Percentiles rank a stretch among this genome's conserved stretches.
These are phyloP conservation scores for Xenosphaeropsis pyriputrescens DNA, from an alignment of 2,329 filamentous ascomycete genomes.

Conservation along the genomic window DNA sequence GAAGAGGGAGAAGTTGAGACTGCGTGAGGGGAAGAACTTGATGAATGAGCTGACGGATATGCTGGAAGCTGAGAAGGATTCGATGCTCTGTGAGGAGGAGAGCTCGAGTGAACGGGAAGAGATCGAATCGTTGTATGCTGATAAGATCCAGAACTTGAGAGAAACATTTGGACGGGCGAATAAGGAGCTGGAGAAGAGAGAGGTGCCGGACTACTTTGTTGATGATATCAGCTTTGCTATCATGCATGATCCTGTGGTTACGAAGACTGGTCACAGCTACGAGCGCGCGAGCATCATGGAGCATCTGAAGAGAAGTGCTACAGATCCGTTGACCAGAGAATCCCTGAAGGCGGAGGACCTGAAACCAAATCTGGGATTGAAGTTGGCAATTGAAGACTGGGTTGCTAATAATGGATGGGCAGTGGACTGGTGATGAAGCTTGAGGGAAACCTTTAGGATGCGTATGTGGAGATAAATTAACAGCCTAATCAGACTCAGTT, in stretches of 20 bases:
- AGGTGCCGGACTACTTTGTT: slow-evolving; percentile 62
- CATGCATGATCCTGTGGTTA: slow-evolving; percentile 54
- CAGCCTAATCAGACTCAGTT: no score
- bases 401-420: slow-evolving; percentile 82
- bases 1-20: slow-evolving; percentile 46
- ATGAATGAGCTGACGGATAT: slow-evolving; percentile 42
- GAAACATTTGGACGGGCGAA: slow-evolving; percentile 27
- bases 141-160: slow-evolving; percentile 28
- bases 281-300: slow-evolving; percentile 77
- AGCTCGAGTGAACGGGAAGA: slow-evolving; percentile 37
- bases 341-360: slow-evolving; percentile 55
- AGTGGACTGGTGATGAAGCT: slow-evolving; percentile 56
- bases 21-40: slow-evolving; percentile 38
- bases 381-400: slow-evolving; percentile 74
- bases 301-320: slow-evolving; percentile 60
- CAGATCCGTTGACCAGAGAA: slow-evolving; percentile 75
- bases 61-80: slow-evolving; percentile 29
- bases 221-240: slow-evolving; percentile 64
- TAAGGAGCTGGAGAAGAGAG: slow-evolving; percentile 29
- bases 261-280: slow-evolving; percentile 79
- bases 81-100: slow-evolving; percentile 25
- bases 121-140: slow-evolving; percentile 19
- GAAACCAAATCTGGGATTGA: slow-evolving; percentile 68
- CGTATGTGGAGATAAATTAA: no score
- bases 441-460: not conserved